phyloP scores from a whole-genome alignment of 2,329 filamentous ascomycete species.

The Fusarium mangiferae region DNA sequence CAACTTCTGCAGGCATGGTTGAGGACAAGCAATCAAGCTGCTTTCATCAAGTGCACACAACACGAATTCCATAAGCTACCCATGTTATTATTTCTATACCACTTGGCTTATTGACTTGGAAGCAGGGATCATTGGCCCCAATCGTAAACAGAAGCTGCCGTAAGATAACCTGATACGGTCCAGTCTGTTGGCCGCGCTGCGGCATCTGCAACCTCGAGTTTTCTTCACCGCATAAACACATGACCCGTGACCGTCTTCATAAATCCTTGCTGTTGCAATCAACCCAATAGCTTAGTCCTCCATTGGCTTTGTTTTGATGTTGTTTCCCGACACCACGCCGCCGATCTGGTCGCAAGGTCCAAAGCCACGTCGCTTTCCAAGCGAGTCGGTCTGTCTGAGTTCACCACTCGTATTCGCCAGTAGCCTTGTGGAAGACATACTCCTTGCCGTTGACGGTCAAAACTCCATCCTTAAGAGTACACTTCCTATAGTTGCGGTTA shows the following conservation, averaged over 20 bases:
- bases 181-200: slow-evolving; percentile 40
- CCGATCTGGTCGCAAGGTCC: slow-evolving; percentile 1
- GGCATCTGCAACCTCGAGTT: slow-evolving; percentile 21
- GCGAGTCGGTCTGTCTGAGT: neutral
- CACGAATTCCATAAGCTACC: slow-evolving; percentile 2
- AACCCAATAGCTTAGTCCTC: neutral
- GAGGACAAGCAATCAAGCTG: neutral
- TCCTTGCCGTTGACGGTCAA: slow-evolving; percentile 94
- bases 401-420: slow-evolving; percentile 97
- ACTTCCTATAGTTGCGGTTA: slow-evolving; percentile 74
- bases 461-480: slow-evolving; percentile 95
- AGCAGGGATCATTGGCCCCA: slow-evolving; percentile 1
- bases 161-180: slow-evolving; percentile 27
- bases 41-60: neutral
- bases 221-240: slow-evolving; percentile 20
- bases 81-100: slow-evolving; percentile 23
- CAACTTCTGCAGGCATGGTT: neutral
- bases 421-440: slow-evolving; percentile 97
- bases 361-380: slow-evolving; percentile 2
- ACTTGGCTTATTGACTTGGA: slow-evolving; percentile 15
- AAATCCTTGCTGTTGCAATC: slow-evolving; percentile 5
- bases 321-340: neutral
- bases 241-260: slow-evolving; percentile 15
- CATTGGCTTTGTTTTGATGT: slow-evolving; percentile 24
- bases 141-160: slow-evolving; percentile 11